Percentiles rank a stretch among this genome's conserved stretches.
Conservation (phyloP, 805 yeast species). For the Candida parachauliodes region DNA sequence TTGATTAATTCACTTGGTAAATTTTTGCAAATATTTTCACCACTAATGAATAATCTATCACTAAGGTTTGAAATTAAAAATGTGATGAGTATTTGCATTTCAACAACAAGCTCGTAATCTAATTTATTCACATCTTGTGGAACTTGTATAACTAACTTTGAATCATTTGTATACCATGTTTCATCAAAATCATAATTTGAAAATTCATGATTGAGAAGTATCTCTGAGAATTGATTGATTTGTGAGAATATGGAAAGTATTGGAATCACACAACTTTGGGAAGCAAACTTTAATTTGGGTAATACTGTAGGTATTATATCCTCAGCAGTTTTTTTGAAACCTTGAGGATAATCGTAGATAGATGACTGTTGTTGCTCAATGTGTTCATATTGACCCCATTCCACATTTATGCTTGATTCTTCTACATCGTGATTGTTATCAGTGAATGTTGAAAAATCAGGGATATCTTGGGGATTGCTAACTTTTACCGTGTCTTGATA, state of each 20-base stretch:
- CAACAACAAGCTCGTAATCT: constrained; percentile 14
- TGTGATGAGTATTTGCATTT: constrained; percentile 23
- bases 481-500: constrained; percentile 22
- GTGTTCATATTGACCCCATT: constrained; percentile 3
- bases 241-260: constrained; percentile 26
- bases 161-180: constrained; percentile 16
- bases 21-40: constrained; percentile 14
- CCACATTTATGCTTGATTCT: background rate
- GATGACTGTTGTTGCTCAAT: constrained; percentile 1
- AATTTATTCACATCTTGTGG: constrained; percentile 3
- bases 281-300: constrained; percentile 11
- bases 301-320: constrained; percentile 18
- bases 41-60: constrained; percentile 20
- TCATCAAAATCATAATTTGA: constrained; percentile 14
- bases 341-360: constrained; percentile 2
- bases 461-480: constrained; percentile 29
- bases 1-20: constrained; percentile 18
- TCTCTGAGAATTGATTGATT: constrained; percentile 16
- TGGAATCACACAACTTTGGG: constrained; percentile 28
- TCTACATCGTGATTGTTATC: background rate
- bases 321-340: background rate
- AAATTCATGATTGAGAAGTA: constrained; percentile 10
- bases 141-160: constrained; percentile 6
- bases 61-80: constrained; percentile 15
- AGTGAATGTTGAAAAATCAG: constrained; percentile 14